phyloP scores from a whole-genome alignment of 345 rosid genomes.

The Geranium rotundifolium region DNA sequence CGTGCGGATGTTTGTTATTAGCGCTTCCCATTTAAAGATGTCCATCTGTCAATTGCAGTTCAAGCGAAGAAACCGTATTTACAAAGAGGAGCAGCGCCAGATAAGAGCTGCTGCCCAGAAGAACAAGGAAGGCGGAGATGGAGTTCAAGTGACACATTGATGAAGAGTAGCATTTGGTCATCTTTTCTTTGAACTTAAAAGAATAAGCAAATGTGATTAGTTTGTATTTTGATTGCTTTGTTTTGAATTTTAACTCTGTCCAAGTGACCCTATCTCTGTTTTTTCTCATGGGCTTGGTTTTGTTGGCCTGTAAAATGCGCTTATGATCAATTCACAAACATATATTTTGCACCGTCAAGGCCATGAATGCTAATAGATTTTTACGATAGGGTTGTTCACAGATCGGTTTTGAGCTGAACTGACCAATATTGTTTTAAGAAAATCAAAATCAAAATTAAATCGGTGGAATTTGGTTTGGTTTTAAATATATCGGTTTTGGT shows the following conservation, averaged over 20 bases:
- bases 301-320: background rate
- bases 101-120: slow-evolving; percentile 67
- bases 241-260: background rate
- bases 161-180: slow-evolving; percentile 8
- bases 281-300: background rate
- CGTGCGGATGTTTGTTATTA: too few species aligned
- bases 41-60: slow-evolving; percentile 38
- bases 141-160: slow-evolving; percentile 29
- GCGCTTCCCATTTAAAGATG: background rate
- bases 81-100: slow-evolving; percentile 96
- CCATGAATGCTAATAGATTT: too few species aligned
- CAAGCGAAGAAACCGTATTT: slow-evolving; percentile 82
- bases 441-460: too few species aligned
- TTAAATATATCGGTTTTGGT: too few species aligned
- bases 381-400: too few species aligned
- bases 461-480: too few species aligned
- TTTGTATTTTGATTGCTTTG: background rate
- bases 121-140: slow-evolving; percentile 39
- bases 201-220: background rate
- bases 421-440: too few species aligned
- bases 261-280: background rate
- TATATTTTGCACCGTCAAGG: too few species aligned
- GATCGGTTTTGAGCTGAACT: too few species aligned
- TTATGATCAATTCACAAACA: too few species aligned
- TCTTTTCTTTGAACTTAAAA: background rate